phyloP scores from a whole-genome alignment of 1,284 basidiomycete species.

The Cryptococcus deneoformans region DNA sequence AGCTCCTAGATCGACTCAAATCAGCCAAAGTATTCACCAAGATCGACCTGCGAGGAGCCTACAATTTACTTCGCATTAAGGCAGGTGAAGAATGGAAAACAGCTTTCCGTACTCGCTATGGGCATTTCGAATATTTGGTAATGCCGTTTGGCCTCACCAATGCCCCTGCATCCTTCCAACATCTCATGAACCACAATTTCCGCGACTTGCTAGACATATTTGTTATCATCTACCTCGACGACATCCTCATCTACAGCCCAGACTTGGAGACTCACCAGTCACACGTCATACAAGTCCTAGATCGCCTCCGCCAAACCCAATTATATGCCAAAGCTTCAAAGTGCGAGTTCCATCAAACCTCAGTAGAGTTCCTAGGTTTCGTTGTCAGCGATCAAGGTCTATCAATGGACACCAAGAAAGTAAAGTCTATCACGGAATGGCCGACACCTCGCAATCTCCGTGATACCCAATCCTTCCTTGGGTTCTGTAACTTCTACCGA shows the following conservation, averaged over 20 bases:
- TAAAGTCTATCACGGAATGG: slow-evolving; percentile 3
- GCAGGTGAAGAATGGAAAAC: slow-evolving; percentile 42
- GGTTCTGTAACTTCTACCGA: neutral
- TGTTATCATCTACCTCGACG: slow-evolving; percentile 43
- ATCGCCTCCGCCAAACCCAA: slow-evolving; percentile 36
- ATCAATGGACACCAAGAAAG: slow-evolving; percentile 3
- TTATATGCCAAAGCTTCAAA: slow-evolving; percentile 50
- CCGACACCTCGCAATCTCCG: neutral
- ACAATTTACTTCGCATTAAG: slow-evolving; percentile 33
- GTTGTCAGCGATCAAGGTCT: neutral
- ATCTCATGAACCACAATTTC: slow-evolving; percentile 40
- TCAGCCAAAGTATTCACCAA: slow-evolving; percentile 33
- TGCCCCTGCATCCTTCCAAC: slow-evolving; percentile 47
- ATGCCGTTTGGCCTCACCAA: slow-evolving; percentile 53
- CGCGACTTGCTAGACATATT: slow-evolving; percentile 29
- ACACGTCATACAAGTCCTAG: slow-evolving; percentile 43
- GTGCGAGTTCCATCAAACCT: slow-evolving; percentile 44
- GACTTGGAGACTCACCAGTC: slow-evolving; percentile 45
- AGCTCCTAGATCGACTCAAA: slow-evolving; percentile 36
- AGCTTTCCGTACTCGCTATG: slow-evolving; percentile 21
- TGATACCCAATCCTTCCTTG: neutral
- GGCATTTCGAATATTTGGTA: slow-evolving; percentile 49
- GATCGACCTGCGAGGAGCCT: slow-evolving; percentile 35
- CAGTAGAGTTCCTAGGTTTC: slow-evolving; percentile 4
- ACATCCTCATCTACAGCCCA: slow-evolving; percentile 50